Base-by-base conservation (phyloP, 208 protist species). In the Tetramitus jugosus region DNA sequence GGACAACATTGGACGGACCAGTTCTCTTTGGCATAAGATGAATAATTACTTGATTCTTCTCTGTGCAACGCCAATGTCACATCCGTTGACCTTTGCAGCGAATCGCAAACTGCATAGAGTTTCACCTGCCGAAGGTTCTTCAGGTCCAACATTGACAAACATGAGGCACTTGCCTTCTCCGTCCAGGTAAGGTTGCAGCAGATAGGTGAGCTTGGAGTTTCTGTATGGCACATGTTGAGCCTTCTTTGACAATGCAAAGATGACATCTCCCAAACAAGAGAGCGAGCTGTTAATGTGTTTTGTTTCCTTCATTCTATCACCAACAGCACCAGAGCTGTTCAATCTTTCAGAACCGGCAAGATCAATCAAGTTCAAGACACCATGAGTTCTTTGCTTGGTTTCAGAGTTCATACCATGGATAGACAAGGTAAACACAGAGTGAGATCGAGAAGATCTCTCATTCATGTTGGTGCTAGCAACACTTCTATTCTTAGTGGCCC, bases 251-350 rank as follows among this genome's bases (percentile, higher is more conserved):
- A 96, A 83, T 4, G 90, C 91, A 35, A 88, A 33, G 80, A 96
- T 94, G 35, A 95, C 91, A 79, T 94, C 91, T 42, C 91, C 91
- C 20, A 96, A 86, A 20, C 90, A 76, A 2, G 90, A 92, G 20
- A 96, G 85, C 40, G 91, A 94, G 77, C 92, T 91, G 84, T 96
- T 96, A 71, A 96, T 96, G 8, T 91, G 64, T 75, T 94, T 87
- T 4, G 93, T 89, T 85, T 96, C 92, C 83, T 93, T 94, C 71
- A 92, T 60, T 49, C 77, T 61, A 83, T 94, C 91, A 26, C 92
- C 91, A 53, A 89, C 87, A 45, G 91, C 88, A 14, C 90, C 89
- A 53, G 84, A 91, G 82, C 93, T 93, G 60, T 92, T 89, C 31
- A 96, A 80, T 46, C 91, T 89, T 82, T 96, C 93, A 77, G 89